phyloP scores from a whole-genome alignment of 768 basidiomycete species.

The Lactarius quietus region DNA sequence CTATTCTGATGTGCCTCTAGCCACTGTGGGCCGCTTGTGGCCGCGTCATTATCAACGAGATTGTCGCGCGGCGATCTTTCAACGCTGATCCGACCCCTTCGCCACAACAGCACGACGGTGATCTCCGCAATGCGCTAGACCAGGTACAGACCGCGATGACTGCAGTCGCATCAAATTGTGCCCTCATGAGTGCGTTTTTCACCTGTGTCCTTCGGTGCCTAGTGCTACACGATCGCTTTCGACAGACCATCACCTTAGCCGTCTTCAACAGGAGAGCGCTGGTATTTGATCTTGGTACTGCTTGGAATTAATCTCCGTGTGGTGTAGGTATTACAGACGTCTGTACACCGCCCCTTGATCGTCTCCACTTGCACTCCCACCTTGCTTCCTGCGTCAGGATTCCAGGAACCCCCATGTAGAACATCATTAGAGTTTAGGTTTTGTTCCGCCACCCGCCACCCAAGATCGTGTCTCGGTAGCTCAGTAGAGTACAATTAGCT shows the following conservation, averaged over 20 bases:
- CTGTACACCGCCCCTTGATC: not conserved
- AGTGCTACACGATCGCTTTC: not conserved
- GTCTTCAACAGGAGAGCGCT: slow-evolving; percentile 22
- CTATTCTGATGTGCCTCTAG: not conserved
- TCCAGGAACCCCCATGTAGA: not conserved
- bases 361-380: too few species aligned
- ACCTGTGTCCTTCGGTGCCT: not conserved
- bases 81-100: slow-evolving; percentile 9
- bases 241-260: slow-evolving; percentile 21
- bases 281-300: slow-evolving; percentile 14
- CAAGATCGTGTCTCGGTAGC: not conserved
- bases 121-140: slow-evolving; percentile 19
- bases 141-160: slow-evolving; percentile 22
- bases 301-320: not conserved
- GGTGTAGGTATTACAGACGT: not conserved
- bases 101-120: slow-evolving; percentile 13
- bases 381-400: not conserved
- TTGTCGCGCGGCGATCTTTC: slow-evolving; percentile 19
- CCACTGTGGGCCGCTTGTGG: slow-evolving; percentile 23
- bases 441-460: not conserved
- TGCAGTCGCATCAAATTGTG: slow-evolving; percentile 8
- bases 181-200: slow-evolving; percentile 21
- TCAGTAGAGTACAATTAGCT: not conserved
- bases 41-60: slow-evolving; percentile 25
- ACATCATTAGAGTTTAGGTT: not conserved